Evolutionary conservation across 345 rosid genomes (phyloP), one percentile per base, ranked within the genome.

Genomic region (Populus nigra): DNA sequence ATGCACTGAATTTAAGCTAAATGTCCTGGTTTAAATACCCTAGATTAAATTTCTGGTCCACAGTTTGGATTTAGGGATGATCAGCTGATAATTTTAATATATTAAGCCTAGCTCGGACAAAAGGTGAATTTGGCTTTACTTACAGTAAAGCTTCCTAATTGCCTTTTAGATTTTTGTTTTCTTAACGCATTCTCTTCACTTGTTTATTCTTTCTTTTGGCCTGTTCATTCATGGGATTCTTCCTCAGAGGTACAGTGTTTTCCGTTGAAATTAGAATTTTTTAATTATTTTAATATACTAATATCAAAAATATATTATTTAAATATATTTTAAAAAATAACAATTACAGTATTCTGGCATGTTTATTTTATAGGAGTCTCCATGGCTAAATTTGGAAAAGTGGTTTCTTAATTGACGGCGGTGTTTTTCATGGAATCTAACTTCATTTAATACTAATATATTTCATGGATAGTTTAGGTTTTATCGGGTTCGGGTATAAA

Each of bases 221-320:
- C 8, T 31, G 35, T 29, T 74, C 57, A 5, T 17, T 38, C 85
- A 33, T 83, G 27, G 73, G 55, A 69, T 79, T 72, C 76, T 63
- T 62, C 36, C 36, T 33, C 36, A 31, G 36, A 33, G 36, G 4
- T 33, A 4, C 36, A 33, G 4, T 33, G 36, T 33, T 33, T 33
- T 33, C 5, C 36, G 5, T 33, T 33, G 35, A 33, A 33, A 33
- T 33, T 33, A 33, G 5, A 33, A 4, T 33, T 33, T 33, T 33
- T 33, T 0, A 33, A 33, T 33, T 33, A 33, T 4, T 33, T 33
- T 33, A 0, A 33, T 33, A 4, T 33, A 33, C 1, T 33, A 33
- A 4, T 33, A 33, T 33, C 36, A 33, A 33, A 33, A 33, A 27
- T 27, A 31, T 29, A 33, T 33, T 33, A 33, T 33, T 33, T 33